Conservation (phyloP, 306 rosid genomes). For the Coriaria nepalensis region DNA sequence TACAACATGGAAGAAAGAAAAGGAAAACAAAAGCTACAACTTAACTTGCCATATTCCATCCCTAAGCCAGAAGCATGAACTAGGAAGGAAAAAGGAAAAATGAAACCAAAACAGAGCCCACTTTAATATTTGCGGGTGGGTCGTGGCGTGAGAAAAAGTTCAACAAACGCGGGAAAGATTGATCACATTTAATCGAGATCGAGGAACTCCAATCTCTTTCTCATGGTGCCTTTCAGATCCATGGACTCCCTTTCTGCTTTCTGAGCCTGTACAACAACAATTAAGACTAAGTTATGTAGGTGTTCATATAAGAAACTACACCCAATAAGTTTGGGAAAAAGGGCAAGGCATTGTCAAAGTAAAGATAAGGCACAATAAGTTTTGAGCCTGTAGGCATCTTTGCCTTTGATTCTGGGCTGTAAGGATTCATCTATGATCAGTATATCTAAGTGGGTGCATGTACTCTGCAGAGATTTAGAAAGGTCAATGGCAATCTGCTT, state of each 20-base stretch:
- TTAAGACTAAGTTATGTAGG: not conserved
- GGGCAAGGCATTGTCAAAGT: no score
- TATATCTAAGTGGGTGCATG: no score
- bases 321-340: not conserved
- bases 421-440: no score
- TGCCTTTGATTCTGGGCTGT: no score
- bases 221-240: constrained; percentile 87
- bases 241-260: constrained; percentile 78
- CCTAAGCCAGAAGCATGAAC: constrained; percentile 9
- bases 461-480: no score
- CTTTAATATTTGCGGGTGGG: constrained; percentile 47
- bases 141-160: no score
- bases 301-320: not conserved
- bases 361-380: no score
- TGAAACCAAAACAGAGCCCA: constrained; percentile 18
- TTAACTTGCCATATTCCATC: constrained; percentile 15
- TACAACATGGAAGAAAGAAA: constrained; percentile 10
- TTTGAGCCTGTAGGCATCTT: no score
- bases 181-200: constrained; percentile 37
- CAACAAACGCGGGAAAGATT: constrained; percentile 15
- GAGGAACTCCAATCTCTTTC: constrained; percentile 90
- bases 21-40: not conserved
- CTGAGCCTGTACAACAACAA: constrained; percentile 50
- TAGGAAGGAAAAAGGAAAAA: not conserved
- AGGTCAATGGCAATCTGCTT: no score